These are phyloP conservation scores for Elsinoe arachidis DNA, from an alignment of 2,329 filamentous ascomycete genomes.

Conservation along the genomic window DNA sequence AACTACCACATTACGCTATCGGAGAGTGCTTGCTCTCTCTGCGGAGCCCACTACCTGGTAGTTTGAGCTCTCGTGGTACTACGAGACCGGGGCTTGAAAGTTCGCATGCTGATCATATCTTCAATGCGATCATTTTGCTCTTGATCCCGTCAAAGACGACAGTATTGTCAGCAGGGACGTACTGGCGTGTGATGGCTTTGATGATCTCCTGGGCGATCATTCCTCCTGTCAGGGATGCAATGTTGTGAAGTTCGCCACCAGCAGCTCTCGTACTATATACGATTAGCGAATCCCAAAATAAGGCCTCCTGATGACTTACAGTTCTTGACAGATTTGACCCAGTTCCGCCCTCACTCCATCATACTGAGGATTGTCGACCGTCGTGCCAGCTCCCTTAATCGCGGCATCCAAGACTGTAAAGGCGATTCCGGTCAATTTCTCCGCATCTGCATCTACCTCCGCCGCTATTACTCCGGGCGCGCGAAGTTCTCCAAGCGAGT, in stretches of 20 bases:
- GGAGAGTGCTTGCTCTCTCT: not conserved
- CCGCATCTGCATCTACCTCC: constrained; percentile 29
- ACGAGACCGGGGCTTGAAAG: not conserved
- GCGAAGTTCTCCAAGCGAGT: constrained; percentile 26
- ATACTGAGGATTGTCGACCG: constrained; percentile 36
- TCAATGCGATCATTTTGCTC: constrained; percentile 47
- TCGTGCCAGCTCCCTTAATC: constrained; percentile 34
- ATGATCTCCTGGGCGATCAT: constrained; percentile 96
- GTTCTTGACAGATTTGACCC: constrained; percentile 33
- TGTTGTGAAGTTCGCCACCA: constrained; percentile 85
- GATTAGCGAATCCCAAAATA: not conserved
- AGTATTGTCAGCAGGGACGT: constrained; percentile 55
- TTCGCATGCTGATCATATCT: constrained; percentile 28
- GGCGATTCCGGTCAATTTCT: constrained; percentile 37
- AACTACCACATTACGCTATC: not conserved
- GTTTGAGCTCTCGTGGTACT: too few species aligned
- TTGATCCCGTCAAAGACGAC: constrained; percentile 55
- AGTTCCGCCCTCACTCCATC: constrained; percentile 29
- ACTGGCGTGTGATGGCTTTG: constrained; percentile 69
- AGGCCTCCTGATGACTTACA: constrained; percentile 28
- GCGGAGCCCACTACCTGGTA: not conserved
- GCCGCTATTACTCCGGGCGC: constrained; percentile 30
- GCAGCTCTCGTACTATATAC: constrained; percentile 55
- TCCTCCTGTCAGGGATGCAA: constrained; percentile 76
- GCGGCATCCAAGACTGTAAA: constrained; percentile 34